Conservation (phyloP, 2,329 filamentous ascomycete species). For the Pestalotiopsis sp. region DNA sequence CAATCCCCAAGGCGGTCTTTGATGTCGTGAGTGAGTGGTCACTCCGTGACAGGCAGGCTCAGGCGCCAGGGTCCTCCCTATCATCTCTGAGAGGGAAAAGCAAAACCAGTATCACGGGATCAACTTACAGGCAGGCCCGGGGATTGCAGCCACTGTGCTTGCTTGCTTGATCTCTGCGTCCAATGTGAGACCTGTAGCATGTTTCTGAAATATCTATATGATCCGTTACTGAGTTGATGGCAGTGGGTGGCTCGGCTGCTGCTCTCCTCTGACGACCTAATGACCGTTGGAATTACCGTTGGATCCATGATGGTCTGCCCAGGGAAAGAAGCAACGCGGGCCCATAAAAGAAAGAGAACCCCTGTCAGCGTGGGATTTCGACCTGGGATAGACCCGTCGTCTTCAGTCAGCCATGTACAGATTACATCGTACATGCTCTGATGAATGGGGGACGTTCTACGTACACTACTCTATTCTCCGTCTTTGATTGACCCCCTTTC, state of each 20-base stretch:
- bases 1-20: background rate
- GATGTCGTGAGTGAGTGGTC: background rate
- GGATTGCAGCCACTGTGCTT: background rate
- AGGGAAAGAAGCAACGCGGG: background rate
- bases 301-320: background rate
- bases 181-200: background rate
- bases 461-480: background rate
- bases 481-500: background rate
- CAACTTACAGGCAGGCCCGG: background rate
- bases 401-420: background rate
- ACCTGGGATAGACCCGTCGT: background rate
- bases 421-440: background rate
- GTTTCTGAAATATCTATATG: background rate
- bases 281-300: constrained; percentile 7
- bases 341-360: background rate
- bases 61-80: background rate
- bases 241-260: background rate
- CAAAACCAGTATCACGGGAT: background rate
- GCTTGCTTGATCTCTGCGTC: background rate
- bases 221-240: background rate
- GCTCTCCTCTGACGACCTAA: background rate
- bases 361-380: background rate
- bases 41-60: background rate
- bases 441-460: background rate
- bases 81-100: background rate